phyloP scores from a whole-genome alignment of 192 early-diverging fungal species.

The Bifiguratus adelaidae region DNA sequence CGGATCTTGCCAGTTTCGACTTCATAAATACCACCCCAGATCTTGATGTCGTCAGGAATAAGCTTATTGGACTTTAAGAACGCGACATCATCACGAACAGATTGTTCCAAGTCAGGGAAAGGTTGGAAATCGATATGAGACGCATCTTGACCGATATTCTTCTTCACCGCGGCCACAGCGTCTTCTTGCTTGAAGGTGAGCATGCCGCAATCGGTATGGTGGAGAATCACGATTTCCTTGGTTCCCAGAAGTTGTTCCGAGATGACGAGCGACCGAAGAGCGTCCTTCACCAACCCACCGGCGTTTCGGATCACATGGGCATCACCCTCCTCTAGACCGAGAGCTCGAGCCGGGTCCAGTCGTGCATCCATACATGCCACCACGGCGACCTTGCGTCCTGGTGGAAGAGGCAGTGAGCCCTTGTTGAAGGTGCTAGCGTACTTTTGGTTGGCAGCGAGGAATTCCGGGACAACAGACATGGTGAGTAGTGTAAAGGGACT shows the following conservation, averaged over 20 bases:
- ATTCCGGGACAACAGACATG: conserved; percentile 15
- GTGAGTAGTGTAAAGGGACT: background rate
- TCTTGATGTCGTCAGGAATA: conserved; percentile 18
- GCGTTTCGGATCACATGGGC: conserved; percentile 34
- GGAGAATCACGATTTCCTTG: conserved; percentile 14
- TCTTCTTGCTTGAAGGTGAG: conserved; percentile 20
- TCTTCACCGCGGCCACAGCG: conserved; percentile 17
- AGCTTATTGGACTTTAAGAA: conserved; percentile 16
- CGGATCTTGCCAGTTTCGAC: conserved; percentile 21
- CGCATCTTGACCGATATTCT: conserved; percentile 15
- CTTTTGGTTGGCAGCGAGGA: conserved; percentile 16
- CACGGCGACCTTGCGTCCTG: conserved; percentile 25
- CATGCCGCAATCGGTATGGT: conserved; percentile 32
- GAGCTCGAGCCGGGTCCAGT: conserved; percentile 19
- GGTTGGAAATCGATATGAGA: conserved; percentile 23
- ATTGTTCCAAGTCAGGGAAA: conserved; percentile 22
- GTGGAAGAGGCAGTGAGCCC: conserved; percentile 24
- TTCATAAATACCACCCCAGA: conserved; percentile 21
- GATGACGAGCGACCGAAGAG: conserved; percentile 27
- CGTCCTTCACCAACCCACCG: conserved; percentile 21
- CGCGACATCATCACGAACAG: conserved; percentile 17
- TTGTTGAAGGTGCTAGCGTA: conserved; percentile 20
- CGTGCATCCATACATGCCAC: conserved; percentile 31
- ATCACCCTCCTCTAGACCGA: conserved; percentile 28
- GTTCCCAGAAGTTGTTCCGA: conserved; percentile 29